Percentiles rank a stretch among this genome's conserved stretches.
These are phyloP conservation scores for Anthostomella pinea DNA, from an alignment of 2,329 filamentous ascomycete genomes.

Conservation along the genomic window DNA sequence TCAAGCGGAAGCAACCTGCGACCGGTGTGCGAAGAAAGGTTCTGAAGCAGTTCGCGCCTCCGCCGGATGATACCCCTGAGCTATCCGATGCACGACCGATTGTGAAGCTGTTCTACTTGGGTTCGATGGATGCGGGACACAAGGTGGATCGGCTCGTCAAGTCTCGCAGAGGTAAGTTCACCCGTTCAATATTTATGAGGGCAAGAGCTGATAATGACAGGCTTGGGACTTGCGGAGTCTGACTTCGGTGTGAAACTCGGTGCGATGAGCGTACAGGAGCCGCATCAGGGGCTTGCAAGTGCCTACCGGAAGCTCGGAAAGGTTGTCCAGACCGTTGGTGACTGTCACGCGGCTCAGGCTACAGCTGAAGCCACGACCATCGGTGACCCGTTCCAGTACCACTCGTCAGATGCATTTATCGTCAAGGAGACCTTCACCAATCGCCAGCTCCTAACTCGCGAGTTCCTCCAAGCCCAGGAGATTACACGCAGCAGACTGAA, in stretches of 20 bases:
- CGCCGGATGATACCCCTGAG: conserved; percentile 95
- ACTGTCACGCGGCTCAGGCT: conserved; percentile 93
- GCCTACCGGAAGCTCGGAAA: conserved; percentile 95
- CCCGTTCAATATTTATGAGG: conserved; percentile 4
- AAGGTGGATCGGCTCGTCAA: conserved; percentile 96
- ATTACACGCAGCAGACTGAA: conserved; percentile 76
- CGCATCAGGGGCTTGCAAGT: conserved; percentile 79
- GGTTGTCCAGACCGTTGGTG: conserved; percentile 86
- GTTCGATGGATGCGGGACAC: conserved; percentile 94
- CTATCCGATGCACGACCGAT: conserved; percentile 83
- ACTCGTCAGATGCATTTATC: conserved; percentile 93
- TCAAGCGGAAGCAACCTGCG: conserved; percentile 93
- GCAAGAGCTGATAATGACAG: conserved; percentile 45
- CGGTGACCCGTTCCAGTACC: conserved; percentile 89
- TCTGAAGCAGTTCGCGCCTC: conserved; percentile 96
- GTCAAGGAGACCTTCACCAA: conserved; percentile 98
- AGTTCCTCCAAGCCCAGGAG: conserved; percentile 89
- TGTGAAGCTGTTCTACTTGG: conserved; percentile 94
- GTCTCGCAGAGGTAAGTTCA: conserved; percentile 71
- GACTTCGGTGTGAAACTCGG: conserved; percentile 91
- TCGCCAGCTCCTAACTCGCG: conserved; percentile 90
- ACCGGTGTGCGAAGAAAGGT: conserved; percentile 94
- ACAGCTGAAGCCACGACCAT: conserved; percentile 95
- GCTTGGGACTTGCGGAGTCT: conserved; percentile 84
- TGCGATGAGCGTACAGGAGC: conserved; percentile 84